Evolutionary conservation across 768 basidiomycete genomes (phyloP), one percentile per base, ranked within the genome.

Genomic region (Rhodotorula toruloides): DNA sequence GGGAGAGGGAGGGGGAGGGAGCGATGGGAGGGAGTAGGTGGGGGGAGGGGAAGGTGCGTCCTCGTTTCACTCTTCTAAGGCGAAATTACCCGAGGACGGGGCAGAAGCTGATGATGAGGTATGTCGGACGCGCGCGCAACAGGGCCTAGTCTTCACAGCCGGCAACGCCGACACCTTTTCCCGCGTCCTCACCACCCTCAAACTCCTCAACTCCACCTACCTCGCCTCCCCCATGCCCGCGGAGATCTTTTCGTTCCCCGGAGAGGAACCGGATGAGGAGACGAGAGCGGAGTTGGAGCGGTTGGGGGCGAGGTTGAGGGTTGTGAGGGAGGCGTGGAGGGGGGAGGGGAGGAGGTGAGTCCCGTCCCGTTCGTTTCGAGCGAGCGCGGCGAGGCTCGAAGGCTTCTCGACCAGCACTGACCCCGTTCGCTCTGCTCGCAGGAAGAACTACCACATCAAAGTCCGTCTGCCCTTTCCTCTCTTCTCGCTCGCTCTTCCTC

Each of bases 181-280:
- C 0, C 72, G 73, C n/a, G 74, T 75, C 11, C 60, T 73, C 11
- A 19, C 63, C 16, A 72, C 72, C 19, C 70, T 75, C 48, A 69
- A 62, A 37, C 42, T 74, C n/a, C 59, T 76, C 29, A 59, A 64
- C n/a, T n/a, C n/a, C 49, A 58, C 68, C 19, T 66, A 70, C 48
- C 68, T 73, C 44, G 52, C 72, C 19, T 71, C 63, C 22, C 61
- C 63, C n/a, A 71, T 77, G 40, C 73, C 74, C 17, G 64, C 70
- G 21, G 72, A 75, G 46, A 74, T 77, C 54, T 77, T 73, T 59
- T 79, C 79, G 55, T 80, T 80, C 65, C 79, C 79, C 4, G 75
- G 74, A 25, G 79, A 80, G 64, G 54, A 58, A 8, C 79, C 78
- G 0, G 54, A 65, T 5, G n/a, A 21, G 2, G 44, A 62, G 32